Base-by-base conservation (phyloP, 306 rosid genomes). In the Vigna mungo region DNA sequence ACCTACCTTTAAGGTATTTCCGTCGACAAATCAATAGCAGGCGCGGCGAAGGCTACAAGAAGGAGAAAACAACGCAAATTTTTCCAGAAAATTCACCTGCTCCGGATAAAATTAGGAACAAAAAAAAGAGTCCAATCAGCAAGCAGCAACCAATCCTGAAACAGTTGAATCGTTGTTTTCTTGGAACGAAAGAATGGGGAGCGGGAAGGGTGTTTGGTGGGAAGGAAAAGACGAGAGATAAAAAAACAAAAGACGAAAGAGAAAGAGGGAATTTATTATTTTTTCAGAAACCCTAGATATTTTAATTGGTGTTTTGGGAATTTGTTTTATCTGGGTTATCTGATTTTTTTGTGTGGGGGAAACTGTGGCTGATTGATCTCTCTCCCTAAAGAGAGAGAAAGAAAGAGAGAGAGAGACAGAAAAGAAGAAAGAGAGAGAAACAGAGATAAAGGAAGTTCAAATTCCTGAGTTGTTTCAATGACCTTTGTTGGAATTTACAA, bases 201-300 rank as follows among this genome's bases (percentile, higher is more conserved):
- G 85, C 83, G 81, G 83, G 90, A 81, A 81, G 44, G 81, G 81
- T 55, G 90, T 82, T 84, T 87, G 91, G 95, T 87, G 90, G 94
- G 91, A 89, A 86, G 78, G 80, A 20, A 54, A 66, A 56, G 61
- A 34, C 14, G 79, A 34, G 59, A 18, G 68, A 16, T 32, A 36
- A 44, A 87, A 27, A 34, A 32, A 37, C 27, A 63, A 71, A 17
- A 32, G 21, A 20, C 15, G 20, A n/a, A 74, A 67, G 56, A 78
- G 37, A 65, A 71, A 56, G 77, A 44, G 21, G 36, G 18, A 21
- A 63, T 55, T 34, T 34, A 14, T 21, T 72, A 51, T 46, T 44
- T 75, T 23, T 39, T 68, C 51, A 39, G 75, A 77, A 88, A 82
- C 94, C 89, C 93, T 82, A 88, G 39, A 56, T 71, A 13, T 76